A percentile compares a stretch with the other conserved stretches of the same genome.
Conservation (phyloP, 1,284 basidiomycete species). For the Ustilago trichophora region DNA sequence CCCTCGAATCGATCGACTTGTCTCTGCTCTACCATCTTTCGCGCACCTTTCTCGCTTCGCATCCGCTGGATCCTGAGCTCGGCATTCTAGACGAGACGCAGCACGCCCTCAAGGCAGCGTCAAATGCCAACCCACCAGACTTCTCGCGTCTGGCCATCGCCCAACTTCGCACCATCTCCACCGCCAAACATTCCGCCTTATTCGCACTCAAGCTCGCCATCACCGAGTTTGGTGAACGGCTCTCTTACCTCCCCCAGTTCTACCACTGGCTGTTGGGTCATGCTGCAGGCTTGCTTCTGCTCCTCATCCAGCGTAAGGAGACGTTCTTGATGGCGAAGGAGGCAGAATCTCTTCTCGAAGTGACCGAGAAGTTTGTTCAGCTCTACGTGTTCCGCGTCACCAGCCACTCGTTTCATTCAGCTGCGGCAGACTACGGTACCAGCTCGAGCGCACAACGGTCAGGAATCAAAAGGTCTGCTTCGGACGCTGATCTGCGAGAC, state of each 20-base stretch:
- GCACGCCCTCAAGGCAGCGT: slow-evolving; percentile 23
- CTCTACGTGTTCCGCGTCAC: slow-evolving; percentile 47
- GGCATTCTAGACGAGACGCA: slow-evolving; percentile 48
- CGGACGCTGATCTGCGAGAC: slow-evolving; percentile 15
- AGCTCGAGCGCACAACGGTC: slow-evolving; percentile 2
- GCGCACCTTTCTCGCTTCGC: slow-evolving; percentile 42
- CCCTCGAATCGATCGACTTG: slow-evolving; percentile 36
- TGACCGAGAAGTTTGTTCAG: slow-evolving; percentile 46
- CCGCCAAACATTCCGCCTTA: slow-evolving; percentile 49
- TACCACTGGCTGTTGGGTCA: slow-evolving; percentile 59
- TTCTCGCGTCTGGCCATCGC: slow-evolving; percentile 40
- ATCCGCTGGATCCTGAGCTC: slow-evolving; percentile 39
- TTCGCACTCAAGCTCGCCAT: slow-evolving; percentile 48
- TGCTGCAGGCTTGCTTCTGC: slow-evolving; percentile 50
- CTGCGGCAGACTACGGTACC: not conserved
- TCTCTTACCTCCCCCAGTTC: slow-evolving; percentile 51
- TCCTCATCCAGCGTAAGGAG: slow-evolving; percentile 36
- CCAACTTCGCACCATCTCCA: slow-evolving; percentile 47
- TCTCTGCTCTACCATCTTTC: slow-evolving; percentile 48
- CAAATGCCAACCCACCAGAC: slow-evolving; percentile 27
- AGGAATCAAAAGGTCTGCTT: slow-evolving; percentile 33
- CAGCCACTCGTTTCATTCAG: slow-evolving; percentile 40
- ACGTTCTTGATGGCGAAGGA: slow-evolving; percentile 51
- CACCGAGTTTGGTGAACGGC: slow-evolving; percentile 51
- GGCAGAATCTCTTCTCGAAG: slow-evolving; percentile 35